Evolutionary conservation across 257 asterid genomes (phyloP).

Genomic region (Datura wrightii): DNA sequence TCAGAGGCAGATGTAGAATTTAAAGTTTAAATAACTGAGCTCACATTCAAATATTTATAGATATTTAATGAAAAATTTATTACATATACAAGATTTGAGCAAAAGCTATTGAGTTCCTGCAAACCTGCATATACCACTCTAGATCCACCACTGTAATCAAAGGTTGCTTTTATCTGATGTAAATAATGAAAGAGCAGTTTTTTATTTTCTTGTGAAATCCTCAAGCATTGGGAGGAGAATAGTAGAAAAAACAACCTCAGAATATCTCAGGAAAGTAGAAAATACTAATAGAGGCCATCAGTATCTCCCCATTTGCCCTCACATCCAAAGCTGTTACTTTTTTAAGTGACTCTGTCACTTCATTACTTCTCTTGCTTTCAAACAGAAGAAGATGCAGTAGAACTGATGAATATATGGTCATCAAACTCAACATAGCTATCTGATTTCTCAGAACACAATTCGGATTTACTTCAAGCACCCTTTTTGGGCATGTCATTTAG

Average conservation of each 20-base stretch:
- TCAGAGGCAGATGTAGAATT: neutral
- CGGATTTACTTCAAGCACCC: neutral
- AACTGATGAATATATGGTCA: neutral
- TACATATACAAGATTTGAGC: too few species aligned
- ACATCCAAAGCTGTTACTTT: too few species aligned
- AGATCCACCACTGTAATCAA: too few species aligned
- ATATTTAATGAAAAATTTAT: too few species aligned
- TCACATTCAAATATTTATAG: too few species aligned
- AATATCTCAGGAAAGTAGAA: neutral
- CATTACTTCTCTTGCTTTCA: neutral
- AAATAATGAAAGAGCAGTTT: neutral
- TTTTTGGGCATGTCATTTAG: neutral
- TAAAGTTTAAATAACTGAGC: neutral
- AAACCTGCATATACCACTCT: too few species aligned
- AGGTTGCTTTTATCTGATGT: neutral
- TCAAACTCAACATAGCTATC: neutral
- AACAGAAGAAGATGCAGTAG: neutral
- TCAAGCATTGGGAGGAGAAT: neutral
- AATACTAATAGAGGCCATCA: too few species aligned
- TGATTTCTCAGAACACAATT: neutral
- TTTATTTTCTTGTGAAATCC: neutral
- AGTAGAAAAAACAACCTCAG: neutral
- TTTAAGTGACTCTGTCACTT: neutral
- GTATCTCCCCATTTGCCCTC: too few species aligned
- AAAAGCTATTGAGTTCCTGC: too few species aligned